Percentiles rank a stretch among this genome's conserved stretches.
Conservation (phyloP, 2,329 filamentous ascomycete genomes). For the Epichloe hybrida region DNA sequence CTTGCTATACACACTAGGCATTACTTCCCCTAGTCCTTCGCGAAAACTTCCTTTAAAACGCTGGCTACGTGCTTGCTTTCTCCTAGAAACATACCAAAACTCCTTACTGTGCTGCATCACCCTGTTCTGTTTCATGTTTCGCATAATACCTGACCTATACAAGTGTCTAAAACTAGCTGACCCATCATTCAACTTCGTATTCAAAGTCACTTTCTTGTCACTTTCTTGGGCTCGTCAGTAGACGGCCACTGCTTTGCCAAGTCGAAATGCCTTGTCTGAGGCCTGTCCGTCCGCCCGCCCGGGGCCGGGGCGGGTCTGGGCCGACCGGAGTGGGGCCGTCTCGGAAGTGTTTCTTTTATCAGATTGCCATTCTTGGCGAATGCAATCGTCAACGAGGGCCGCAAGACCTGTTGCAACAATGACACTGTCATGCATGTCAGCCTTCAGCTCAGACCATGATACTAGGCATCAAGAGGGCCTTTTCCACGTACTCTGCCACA, state of each 20-base stretch:
- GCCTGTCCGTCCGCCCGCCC: conserved; percentile 10
- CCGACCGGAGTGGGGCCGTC: conserved; percentile 1
- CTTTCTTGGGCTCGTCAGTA: conserved; percentile 15
- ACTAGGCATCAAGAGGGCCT: too few species aligned
- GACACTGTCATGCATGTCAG: conserved; percentile 44
- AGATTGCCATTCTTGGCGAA: conserved; percentile 59
- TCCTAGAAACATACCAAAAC: background rate
- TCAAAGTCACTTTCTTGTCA: too few species aligned
- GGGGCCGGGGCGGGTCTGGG: background rate
- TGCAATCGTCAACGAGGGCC: conserved; percentile 79
- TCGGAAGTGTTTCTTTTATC: conserved; percentile 6
- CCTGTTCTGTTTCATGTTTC: background rate
- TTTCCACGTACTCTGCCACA: conserved; percentile 62
- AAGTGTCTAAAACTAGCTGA: too few species aligned
- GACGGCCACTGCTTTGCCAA: conserved; percentile 22
- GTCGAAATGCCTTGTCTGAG: conserved; percentile 22
- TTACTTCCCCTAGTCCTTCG: background rate
- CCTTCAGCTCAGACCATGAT: background rate
- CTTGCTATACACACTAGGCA: background rate
- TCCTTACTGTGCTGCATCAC: background rate
- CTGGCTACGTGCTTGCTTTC: too few species aligned
- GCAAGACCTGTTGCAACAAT: conserved; percentile 84
- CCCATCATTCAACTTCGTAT: too few species aligned
- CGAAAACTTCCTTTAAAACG: too few species aligned
- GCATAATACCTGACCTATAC: background rate